Evolutionary conservation across 306 rosid species (phyloP), one percentile per base, ranked within the genome.

Genomic region (Carpinus fangiana): DNA sequence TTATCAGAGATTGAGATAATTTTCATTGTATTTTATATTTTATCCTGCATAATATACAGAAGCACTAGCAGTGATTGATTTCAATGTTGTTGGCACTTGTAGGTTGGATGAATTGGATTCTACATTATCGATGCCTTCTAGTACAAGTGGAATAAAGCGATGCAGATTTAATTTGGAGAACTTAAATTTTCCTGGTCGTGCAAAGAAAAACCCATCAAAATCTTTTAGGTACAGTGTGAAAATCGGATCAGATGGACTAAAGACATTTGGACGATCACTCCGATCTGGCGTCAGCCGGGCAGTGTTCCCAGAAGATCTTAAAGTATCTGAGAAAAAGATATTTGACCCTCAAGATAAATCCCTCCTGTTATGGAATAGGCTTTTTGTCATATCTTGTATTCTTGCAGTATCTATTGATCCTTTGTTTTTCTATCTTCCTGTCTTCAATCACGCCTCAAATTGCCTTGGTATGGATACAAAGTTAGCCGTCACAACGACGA

Each of bases 261-360:
- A 0, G 18, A 90, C 90, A 72, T 67, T 95, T 78, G 98, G 98
- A 26, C 86, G 92, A 77, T 83, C 97, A 72, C 79, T 95, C 28
- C 89, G 67, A 71, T 84, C 80, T 12, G 91, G 93, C 5, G 92
- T 94, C 73, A 83, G 88, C 18, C 71, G 90, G 53, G 78, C 85
- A 65, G 97, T 90, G 8, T 89, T 88, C 81, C 92, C 97, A 1
- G 91, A 94, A 89, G 96, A 94, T 81, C 90, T 85, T 41, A 89
- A 72, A 81, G 95, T 88, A 6, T 88, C 98, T 2, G 91, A 88
- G 73, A 91, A 82, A 67, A 92, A 62, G 81, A 88, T 92, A 55
- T 84, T 90, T 77, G 95, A 92, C 7, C 94, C 97, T 79, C 97
- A 90, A 85, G 92, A 92, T 81, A 95, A 86, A 87, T 86, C 80